phyloP scores from a whole-genome alignment of 1,139 yeast genomes.

The Petasospora fabianii region DNA sequence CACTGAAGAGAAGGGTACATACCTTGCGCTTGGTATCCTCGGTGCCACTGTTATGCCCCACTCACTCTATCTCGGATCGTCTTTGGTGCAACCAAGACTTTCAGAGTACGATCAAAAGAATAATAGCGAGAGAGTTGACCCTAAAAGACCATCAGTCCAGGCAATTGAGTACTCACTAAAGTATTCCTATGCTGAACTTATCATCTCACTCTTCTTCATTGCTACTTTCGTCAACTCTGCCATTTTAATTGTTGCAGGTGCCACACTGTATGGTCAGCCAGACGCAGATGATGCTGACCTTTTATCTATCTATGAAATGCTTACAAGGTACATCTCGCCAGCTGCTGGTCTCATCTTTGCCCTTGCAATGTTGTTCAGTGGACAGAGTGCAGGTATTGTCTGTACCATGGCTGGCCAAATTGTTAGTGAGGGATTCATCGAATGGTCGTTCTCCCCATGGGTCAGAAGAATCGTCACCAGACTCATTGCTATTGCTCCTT shows the following conservation, averaged over 20 bases:
- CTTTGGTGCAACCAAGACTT: constrained; percentile 86
- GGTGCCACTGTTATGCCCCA: constrained; percentile 99
- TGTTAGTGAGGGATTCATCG: constrained; percentile 90
- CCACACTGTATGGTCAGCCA: constrained; percentile 64
- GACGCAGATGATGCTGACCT: constrained; percentile 85
- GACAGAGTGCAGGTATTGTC: constrained; percentile 97
- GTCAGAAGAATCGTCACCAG: constrained; percentile 80
- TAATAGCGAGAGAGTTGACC: constrained; percentile 30
- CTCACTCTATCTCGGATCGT: constrained; percentile 85
- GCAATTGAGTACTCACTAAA: constrained; percentile 70
- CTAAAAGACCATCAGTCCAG: constrained; percentile 56
- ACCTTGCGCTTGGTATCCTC: constrained; percentile 81
- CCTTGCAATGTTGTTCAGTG: constrained; percentile 87
- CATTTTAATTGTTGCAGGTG: constrained; percentile 80
- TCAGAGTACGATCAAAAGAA: constrained; percentile 72
- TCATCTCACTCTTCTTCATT: constrained; percentile 69
- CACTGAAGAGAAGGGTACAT: constrained; percentile 76
- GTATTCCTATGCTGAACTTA: constrained; percentile 71
- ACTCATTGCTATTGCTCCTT: constrained; percentile 82
- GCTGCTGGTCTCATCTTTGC: constrained; percentile 94
- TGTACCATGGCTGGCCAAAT: constrained; percentile 97
- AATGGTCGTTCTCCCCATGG: constrained; percentile 86
- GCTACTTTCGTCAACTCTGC: constrained; percentile 86
- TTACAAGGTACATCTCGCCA: constrained; percentile 71
- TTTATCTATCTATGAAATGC: constrained; percentile 75